A percentile compares a stretch with the other conserved stretches of the same genome.
Conservation (phyloP, 805 yeast genomes). For the Jamesozyma piceae region DNA sequence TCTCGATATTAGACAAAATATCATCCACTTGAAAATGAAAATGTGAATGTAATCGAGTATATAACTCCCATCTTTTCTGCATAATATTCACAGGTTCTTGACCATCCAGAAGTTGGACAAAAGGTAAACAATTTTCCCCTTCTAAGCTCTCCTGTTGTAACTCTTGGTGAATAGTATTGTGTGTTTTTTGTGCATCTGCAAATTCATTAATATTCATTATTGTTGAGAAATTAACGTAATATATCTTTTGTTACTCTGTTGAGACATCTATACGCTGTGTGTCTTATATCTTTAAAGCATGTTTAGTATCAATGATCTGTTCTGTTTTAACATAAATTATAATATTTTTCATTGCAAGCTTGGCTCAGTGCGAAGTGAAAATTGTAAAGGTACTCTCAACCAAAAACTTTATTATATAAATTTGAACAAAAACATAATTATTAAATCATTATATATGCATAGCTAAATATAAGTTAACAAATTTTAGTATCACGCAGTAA, state of each 20-base stretch:
- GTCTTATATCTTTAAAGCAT: background rate
- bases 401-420: too few relatives aligned
- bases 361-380: too few relatives aligned
- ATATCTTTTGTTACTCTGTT: background rate
- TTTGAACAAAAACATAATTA: background rate
- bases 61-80: constrained; percentile 35
- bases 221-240: background rate
- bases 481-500: background rate
- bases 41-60: constrained; percentile 27
- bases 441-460: too few relatives aligned
- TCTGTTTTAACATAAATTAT: background rate
- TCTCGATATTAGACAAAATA: constrained; percentile 29
- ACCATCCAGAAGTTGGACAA: constrained; percentile 37
- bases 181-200: constrained; percentile 28
- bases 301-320: background rate
- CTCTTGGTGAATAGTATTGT: constrained; percentile 18
- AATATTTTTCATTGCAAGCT: background rate
- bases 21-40: constrained; percentile 25
- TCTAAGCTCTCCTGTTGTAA: constrained; percentile 3
- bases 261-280: too few relatives aligned
- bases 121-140: constrained; percentile 27
- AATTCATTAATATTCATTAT: constrained; percentile 22
- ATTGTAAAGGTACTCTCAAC: background rate
- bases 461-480: too few relatives aligned
- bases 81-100: constrained; percentile 34